Evolutionary conservation across 139 green algal genomes (phyloP).

Genomic region (Coelastrella sp.): DNA sequence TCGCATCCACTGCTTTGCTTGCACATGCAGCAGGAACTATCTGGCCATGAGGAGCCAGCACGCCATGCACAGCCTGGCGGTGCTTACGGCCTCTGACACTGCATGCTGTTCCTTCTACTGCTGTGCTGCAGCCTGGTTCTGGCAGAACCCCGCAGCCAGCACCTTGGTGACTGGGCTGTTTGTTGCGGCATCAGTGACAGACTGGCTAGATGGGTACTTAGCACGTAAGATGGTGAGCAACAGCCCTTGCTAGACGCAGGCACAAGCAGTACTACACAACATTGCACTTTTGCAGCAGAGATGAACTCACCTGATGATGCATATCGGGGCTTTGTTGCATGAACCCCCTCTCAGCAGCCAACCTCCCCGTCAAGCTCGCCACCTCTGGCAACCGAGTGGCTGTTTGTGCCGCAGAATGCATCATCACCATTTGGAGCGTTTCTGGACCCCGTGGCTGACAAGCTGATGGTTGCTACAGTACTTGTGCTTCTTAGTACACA

Average conservation of each 20-base stretch:
- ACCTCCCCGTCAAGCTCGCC: too few relatives aligned
- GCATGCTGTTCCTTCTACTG: neutral
- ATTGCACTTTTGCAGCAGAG: too few relatives aligned
- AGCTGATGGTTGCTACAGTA: slow-evolving; percentile 94
- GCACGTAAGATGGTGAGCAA: slow-evolving; percentile 85
- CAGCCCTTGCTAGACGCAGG: neutral
- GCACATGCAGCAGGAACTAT: too few relatives aligned
- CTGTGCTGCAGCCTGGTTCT: slow-evolving; percentile 73
- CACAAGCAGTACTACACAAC: too few relatives aligned
- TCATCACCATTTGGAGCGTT: slow-evolving; percentile 94
- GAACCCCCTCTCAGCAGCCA: too few relatives aligned
- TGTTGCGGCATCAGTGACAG: slow-evolving; percentile 88
- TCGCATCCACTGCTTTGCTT: too few relatives aligned
- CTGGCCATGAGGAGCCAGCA: too few relatives aligned
- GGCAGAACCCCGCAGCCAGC: slow-evolving; percentile 52
- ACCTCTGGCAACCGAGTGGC: too few relatives aligned
- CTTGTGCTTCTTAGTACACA: slow-evolving; percentile 87
- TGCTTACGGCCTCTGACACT: too few relatives aligned
- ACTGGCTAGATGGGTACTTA: slow-evolving; percentile 98
- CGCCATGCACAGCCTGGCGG: too few relatives aligned
- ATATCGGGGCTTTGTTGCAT: too few relatives aligned
- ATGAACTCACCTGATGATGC: too few relatives aligned
- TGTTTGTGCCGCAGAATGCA: slow-evolving; percentile 61
- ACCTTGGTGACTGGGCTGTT: slow-evolving; percentile 78
- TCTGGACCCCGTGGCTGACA: slow-evolving; percentile 98